phyloP scores from a whole-genome alignment of 768 basidiomycete genomes.

The Rhodotorula toruloides region DNA sequence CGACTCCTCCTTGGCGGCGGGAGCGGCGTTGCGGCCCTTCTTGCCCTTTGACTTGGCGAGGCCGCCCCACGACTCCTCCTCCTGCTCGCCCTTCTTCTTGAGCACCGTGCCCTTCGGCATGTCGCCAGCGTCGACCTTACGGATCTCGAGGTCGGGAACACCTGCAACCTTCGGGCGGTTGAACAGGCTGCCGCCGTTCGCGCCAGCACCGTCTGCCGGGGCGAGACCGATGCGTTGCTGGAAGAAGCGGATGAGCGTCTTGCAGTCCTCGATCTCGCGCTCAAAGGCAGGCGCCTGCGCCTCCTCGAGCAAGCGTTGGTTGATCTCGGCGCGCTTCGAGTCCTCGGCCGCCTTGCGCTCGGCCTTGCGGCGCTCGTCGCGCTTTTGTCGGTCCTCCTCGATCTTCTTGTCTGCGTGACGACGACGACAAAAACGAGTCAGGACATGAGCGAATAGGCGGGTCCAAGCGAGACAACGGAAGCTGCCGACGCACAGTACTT shows the following conservation, averaged over 20 bases:
- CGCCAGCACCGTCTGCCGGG: conserved; percentile 7
- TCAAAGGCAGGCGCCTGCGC: conserved; percentile 85
- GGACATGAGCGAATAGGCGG: background rate
- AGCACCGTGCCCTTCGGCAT: conserved; percentile 61
- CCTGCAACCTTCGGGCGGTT: conserved; percentile 50
- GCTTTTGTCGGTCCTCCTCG: conserved; percentile 76
- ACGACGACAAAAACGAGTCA: background rate
- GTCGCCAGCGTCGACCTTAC: conserved; percentile 69
- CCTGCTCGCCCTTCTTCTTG: conserved; percentile 90
- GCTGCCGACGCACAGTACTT: conserved; percentile 55
- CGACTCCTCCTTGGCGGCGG: conserved; percentile 43
- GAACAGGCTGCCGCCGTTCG: conserved; percentile 38
- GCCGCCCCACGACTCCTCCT: conserved; percentile 71
- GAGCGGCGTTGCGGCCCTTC: conserved; percentile 45
- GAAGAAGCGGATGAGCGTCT: conserved; percentile 81
- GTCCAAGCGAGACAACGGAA: background rate
- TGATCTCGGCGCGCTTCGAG: conserved; percentile 71
- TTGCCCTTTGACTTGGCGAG: conserved; percentile 57
- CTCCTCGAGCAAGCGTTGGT: conserved; percentile 77
- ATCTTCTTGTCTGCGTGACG: conserved; percentile 56
- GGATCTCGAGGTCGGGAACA: conserved; percentile 73
- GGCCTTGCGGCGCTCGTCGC: conserved; percentile 67
- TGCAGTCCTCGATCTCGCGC: conserved; percentile 90
- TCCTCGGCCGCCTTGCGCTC: conserved; percentile 73
- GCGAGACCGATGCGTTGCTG: conserved; percentile 43